Evolutionary conservation across 306 rosid species (phyloP), one percentile per base, ranked within the genome.

Genomic region (Cyclanthera cordifolia): DNA sequence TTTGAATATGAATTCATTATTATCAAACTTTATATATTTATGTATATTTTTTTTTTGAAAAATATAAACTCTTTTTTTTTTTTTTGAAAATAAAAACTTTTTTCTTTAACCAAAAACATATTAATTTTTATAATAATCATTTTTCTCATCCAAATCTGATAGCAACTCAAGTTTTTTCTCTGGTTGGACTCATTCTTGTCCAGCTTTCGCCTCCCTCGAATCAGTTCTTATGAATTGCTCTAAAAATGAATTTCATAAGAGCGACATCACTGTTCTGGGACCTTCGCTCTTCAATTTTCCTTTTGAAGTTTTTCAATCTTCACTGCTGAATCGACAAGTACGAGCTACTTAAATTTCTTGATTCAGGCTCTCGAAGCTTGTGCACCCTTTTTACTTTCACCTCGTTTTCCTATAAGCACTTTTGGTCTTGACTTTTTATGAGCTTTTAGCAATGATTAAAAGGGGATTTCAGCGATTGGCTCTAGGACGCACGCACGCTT

Each of bases 71-170:
- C n/a, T n/a, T n/a, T n/a, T n/a, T n/a, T n/a, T n/a, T n/a, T n/a
- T n/a, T n/a, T n/a, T n/a, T n/a, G n/a, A n/a, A n/a, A n/a, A n/a
- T n/a, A n/a, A n/a, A n/a, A n/a, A n/a, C n/a, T n/a, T n/a, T n/a
- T n/a, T n/a, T n/a, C n/a, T n/a, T n/a, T n/a, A n/a, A n/a, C 41
- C 41, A 34, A 34, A 34, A 34, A 34, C 41, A 34, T 9, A 34
- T 34, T 6, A 34, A 4, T 55, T 54, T 24, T 5, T 25, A 14
- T 32, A 59, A 11, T 64, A 47, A 17, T 46, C 0, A 20, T 56
- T 48, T 72, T 72, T 55, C 67, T 76, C 75, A 77, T 78, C 80
- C 74, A 79, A 83, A 83, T 77, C 80, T 77, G 69, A 69, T 67
- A 71, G 72, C 77, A 41, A 41, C 71, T 67, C 46, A 41, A 61